Base-by-base conservation (phyloP, 2,329 filamentous ascomycete genomes). In the Capronia americana region DNA sequence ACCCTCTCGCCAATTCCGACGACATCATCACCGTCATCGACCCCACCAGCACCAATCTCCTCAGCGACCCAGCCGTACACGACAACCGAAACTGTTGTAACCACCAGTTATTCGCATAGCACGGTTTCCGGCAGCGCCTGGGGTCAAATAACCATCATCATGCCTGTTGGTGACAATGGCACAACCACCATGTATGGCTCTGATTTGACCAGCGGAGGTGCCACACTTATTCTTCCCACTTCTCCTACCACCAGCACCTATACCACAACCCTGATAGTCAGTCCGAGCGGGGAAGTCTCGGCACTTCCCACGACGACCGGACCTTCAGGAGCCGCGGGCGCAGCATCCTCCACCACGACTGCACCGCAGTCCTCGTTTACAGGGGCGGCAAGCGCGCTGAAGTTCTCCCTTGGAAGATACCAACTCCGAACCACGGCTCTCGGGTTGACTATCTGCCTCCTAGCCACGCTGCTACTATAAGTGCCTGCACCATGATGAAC, bases 121-220 rank as follows among this genome's bases (percentile, higher is more conserved):
- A 62, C 59, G 6, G 34, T 62, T 12, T 46, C 59, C 23, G 59
- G 59, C 8, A 46, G 44, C 7, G 59, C 59, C 24, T 62, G 50
- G 59, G 32, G 44, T 12, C 59, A 62, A 24, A 24, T 62, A 26
- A 70, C 68, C 32, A 61, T 70, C 50, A 66, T 70, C 60, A 44
- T 70, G 28, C 65, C 65, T 17, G 23, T 66, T 11, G 57, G 44
- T 12, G 44, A 53, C 53, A 70, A 68, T 44, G 63, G 65, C 57
- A 70, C 63, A 28, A 70, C 68, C 17, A 70, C 68, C 1, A 23
- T 70, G 4, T 70, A 66, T 57, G 68, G 68, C n/a, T 68, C 63
- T 24, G 50, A 60, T 4, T 46, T 70, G 20, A 67, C 60, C 8
- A 59, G 41, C 56, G 63, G 57, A 20, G 59, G 53, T 14, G 65